Percentiles rank a stretch among this genome's conserved stretches.
These are phyloP conservation scores for Acanthamoeba triangularis DNA, from an alignment of 208 protist species.

Conservation along the genomic window DNA sequence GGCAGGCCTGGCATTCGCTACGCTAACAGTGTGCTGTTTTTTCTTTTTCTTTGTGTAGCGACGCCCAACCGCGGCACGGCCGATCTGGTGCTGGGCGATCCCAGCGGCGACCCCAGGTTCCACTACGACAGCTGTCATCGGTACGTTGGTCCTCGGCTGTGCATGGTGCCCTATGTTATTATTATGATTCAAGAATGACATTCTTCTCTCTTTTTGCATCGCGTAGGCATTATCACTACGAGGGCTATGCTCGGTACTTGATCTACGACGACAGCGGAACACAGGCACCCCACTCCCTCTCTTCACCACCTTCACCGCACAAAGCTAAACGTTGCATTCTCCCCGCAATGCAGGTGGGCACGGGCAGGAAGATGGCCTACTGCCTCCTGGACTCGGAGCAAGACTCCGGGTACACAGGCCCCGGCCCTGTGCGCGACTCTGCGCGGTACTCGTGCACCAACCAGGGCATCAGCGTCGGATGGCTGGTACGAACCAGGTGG, in stretches of 20 bases:
- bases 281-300: no score
- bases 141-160: neutral
- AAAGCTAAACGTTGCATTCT: no score
- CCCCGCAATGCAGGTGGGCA: neutral
- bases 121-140: conserved; percentile 17
- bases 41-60: neutral
- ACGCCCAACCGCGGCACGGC: conserved; percentile 17
- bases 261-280: no score
- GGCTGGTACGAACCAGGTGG: neutral
- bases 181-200: no score
- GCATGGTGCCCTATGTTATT: no score
- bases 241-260: neutral
- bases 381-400: neutral
- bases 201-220: neutral
- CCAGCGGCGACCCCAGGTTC: neutral
- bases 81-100: conserved; percentile 17
- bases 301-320: no score
- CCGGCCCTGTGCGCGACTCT: neutral
- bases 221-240: conserved; percentile 38
- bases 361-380: conserved; percentile 20
- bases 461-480: conserved; percentile 62
- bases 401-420: neutral
- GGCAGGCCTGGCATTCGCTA: no score
- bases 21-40: no score
- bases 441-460: conserved; percentile 12